These are phyloP conservation scores for Hericium rajendrae DNA, from an alignment of 768 basidiomycete species.

Conservation along the genomic window DNA sequence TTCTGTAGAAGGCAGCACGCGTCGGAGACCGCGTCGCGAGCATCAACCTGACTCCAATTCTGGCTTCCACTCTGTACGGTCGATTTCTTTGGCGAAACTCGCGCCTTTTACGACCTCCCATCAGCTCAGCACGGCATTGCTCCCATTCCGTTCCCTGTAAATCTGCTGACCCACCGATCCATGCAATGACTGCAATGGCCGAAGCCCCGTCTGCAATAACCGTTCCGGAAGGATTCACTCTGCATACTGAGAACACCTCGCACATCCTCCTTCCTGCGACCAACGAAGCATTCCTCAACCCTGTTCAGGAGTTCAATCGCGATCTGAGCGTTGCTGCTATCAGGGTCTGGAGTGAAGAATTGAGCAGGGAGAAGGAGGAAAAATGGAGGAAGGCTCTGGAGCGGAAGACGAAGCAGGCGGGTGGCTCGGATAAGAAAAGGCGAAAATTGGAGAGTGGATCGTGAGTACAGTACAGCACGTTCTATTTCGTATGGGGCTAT, in stretches of 20 bases:
- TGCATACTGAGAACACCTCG: constrained; percentile 76
- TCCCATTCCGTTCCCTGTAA: neutral
- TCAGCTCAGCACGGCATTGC: too few relatives aligned
- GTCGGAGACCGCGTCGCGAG: too few relatives aligned
- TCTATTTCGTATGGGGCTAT: too few relatives aligned
- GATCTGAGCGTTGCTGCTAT: constrained; percentile 91
- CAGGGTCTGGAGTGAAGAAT: constrained; percentile 73
- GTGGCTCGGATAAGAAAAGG: constrained; percentile 15
- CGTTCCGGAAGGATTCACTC: constrained; percentile 65
- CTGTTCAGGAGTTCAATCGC: constrained; percentile 96
- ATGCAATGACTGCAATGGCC: neutral
- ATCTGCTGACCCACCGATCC: neutral
- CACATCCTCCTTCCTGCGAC: constrained; percentile 65
- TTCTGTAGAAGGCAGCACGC: too few relatives aligned
- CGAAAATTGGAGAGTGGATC: constrained; percentile 5
- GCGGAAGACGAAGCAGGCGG: constrained; percentile 31
- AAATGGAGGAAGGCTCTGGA: constrained; percentile 48
- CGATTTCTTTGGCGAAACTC: too few relatives aligned
- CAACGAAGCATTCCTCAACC: constrained; percentile 91
- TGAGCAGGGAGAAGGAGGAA: constrained; percentile 51
- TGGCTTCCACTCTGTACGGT: too few relatives aligned
- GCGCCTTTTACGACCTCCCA: too few relatives aligned
- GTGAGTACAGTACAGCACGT: neutral
- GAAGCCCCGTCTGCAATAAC: constrained; percentile 4
- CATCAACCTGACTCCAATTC: too few relatives aligned